A percentile compares a stretch with the other conserved stretches of the same genome.
Conservation (phyloP, 441 rosid species). For the Eugenia klotzschiana region DNA sequence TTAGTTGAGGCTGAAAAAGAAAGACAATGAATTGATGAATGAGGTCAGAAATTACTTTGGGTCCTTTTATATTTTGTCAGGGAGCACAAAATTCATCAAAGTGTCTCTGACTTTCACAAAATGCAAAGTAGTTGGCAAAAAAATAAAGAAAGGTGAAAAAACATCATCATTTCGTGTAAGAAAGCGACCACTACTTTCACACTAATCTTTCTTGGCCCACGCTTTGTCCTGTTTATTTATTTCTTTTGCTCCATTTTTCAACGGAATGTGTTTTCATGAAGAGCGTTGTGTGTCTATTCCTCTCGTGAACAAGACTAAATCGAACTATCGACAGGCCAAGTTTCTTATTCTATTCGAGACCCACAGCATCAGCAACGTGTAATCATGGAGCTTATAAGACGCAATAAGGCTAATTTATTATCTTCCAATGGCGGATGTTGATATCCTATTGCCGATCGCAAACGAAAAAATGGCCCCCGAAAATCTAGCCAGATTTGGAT, state of each 20-base stretch:
- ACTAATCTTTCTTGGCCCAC: background rate
- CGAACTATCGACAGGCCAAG: background rate
- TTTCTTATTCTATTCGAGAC: background rate
- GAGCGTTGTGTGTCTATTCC: background rate
- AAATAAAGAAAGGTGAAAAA: background rate
- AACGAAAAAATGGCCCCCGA: background rate
- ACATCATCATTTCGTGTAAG: background rate
- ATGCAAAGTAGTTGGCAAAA: background rate
- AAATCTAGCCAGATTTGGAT: background rate
- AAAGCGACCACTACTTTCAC: background rate
- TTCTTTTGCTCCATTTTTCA: background rate
- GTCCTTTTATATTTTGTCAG: background rate
- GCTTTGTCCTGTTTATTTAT: background rate
- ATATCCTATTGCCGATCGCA: background rate
- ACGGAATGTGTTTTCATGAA: background rate
- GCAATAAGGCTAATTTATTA: background rate
- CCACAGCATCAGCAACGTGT: background rate
- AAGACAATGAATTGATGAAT: background rate
- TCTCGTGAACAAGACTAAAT: background rate
- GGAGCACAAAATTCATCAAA: background rate
- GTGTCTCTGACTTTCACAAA: background rate
- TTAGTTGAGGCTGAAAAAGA: background rate
- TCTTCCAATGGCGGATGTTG: background rate
- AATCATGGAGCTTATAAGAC: background rate
- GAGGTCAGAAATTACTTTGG: background rate